Conservation (phyloP, 345 rosid genomes). For the Syzygium aqueum region DNA sequence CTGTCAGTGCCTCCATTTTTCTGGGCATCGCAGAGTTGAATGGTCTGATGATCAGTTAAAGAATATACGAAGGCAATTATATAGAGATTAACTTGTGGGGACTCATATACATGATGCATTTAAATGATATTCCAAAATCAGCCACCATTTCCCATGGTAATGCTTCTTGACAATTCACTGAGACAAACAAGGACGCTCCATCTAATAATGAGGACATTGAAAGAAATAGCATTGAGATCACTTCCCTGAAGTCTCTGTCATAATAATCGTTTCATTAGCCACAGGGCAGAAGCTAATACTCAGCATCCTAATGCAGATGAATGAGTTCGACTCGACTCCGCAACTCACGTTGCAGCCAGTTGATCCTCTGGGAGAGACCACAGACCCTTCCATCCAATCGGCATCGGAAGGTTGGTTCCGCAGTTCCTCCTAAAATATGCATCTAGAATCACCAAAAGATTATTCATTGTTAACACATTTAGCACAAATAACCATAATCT, state of each 20-base stretch:
- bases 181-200: neutral
- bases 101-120: neutral
- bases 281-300: neutral
- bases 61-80: neutral
- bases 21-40: neutral
- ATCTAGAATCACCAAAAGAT: neutral
- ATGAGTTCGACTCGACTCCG: neutral
- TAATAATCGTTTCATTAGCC: neutral
- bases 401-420: neutral
- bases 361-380: neutral
- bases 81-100: neutral
- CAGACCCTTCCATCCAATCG: neutral
- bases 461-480: neutral
- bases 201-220: neutral
- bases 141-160: neutral
- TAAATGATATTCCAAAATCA: neutral
- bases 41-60: neutral
- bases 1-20: neutral
- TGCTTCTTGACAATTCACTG: neutral
- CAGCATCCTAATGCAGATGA: conserved; percentile 10
- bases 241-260: neutral
- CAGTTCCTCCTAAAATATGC: neutral
- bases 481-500: neutral
- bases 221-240: neutral
- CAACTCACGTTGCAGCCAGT: neutral